Conservation (phyloP, 2,329 filamentous ascomycete genomes). For the Colletotrichum truncatum region DNA sequence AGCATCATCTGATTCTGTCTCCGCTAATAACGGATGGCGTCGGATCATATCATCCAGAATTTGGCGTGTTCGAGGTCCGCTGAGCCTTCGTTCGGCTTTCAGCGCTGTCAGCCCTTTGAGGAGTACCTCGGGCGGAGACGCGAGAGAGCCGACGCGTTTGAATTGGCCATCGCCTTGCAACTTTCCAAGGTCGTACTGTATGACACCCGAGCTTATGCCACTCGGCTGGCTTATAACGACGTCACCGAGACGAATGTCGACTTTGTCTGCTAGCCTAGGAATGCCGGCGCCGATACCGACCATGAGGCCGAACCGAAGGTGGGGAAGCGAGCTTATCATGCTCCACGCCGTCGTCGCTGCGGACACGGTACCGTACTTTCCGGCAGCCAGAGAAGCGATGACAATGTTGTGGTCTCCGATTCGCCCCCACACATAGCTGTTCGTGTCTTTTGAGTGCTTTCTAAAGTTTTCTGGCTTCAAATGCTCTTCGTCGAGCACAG, state of each 20-base stretch:
- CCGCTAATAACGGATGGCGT: slow-evolving; percentile 18
- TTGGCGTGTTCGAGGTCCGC: slow-evolving; percentile 3
- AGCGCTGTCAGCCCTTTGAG: slow-evolving; percentile 15
- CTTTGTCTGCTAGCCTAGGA: slow-evolving; percentile 3
- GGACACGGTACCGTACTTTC: slow-evolving; percentile 12
- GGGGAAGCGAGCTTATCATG: slow-evolving; percentile 36
- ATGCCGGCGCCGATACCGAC: slow-evolving; percentile 38
- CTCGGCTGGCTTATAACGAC: slow-evolving; percentile 26
- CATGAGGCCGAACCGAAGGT: slow-evolving; percentile 17
- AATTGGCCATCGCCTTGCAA: background rate
- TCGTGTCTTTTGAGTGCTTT: background rate
- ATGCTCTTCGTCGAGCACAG: background rate
- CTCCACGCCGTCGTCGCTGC: slow-evolving; percentile 33
- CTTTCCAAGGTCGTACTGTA: slow-evolving; percentile 30
- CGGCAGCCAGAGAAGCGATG: slow-evolving; percentile 28
- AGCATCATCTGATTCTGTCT: background rate
- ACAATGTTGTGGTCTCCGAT: slow-evolving; percentile 32
- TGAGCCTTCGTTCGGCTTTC: slow-evolving; percentile 8
- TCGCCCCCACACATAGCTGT: slow-evolving; percentile 24
- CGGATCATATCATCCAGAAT: slow-evolving; percentile 21
- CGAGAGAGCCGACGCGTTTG: slow-evolving; percentile 18
- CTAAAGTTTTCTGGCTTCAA: background rate
- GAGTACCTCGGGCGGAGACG: slow-evolving; percentile 15
- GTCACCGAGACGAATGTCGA: slow-evolving; percentile 31
- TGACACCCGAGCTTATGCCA: background rate